Percentiles rank a stretch among this genome's conserved stretches.
These are phyloP conservation scores for Exophiala sp. DNA, from an alignment of 2,329 filamentous ascomycete species.

Conservation along the genomic window DNA sequence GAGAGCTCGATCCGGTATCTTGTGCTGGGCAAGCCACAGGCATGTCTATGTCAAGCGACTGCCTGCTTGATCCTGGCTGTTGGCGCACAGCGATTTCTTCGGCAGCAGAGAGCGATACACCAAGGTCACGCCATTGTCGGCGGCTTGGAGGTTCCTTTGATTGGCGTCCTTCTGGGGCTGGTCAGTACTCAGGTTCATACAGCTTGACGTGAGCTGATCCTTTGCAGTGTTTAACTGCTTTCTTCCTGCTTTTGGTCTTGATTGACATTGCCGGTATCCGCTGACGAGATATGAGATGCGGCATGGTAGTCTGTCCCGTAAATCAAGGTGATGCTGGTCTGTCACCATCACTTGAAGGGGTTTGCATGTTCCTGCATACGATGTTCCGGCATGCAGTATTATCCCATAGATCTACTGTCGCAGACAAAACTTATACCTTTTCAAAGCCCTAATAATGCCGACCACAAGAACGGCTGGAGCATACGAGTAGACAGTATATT, in stretches of 20 bases:
- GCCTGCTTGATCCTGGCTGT: conserved; percentile 44
- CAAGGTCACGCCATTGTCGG: background rate
- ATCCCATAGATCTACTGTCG: too few species aligned
- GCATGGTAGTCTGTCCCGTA: too few species aligned
- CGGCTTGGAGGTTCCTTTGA: background rate
- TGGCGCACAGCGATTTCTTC: conserved; percentile 50
- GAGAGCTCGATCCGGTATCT: conserved; percentile 13
- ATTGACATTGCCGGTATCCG: background rate
- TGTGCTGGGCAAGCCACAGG: conserved; percentile 17
- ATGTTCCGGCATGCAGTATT: too few species aligned
- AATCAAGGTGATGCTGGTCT: background rate
- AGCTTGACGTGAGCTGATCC: background rate
- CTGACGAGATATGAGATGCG: background rate
- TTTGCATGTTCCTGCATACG: too few species aligned
- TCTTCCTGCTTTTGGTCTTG: background rate
- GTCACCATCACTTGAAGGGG: too few species aligned
- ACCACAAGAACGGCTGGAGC: background rate
- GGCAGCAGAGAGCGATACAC: conserved; percentile 50
- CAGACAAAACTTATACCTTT: too few species aligned
- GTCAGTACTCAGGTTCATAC: background rate
- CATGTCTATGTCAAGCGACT: conserved; percentile 42
- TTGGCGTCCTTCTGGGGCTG: background rate
- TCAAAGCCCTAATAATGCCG: too few species aligned
- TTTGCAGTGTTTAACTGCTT: background rate
- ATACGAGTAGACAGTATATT: background rate